Base-by-base conservation (phyloP, 495 filamentous ascomycete species). In the Astrocystis sublimbata region DNA sequence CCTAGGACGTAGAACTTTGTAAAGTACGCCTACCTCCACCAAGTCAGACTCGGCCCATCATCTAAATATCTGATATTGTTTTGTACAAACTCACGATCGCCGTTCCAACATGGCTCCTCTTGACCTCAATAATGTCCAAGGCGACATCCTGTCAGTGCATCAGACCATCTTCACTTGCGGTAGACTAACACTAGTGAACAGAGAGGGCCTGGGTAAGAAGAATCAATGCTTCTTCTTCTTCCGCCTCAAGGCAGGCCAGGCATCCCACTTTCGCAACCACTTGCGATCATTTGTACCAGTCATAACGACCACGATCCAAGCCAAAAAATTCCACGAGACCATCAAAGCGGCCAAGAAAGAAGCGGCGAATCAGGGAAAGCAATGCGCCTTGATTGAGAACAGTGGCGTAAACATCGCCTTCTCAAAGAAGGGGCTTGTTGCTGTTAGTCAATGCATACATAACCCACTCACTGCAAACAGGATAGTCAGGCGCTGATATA, bases 161-260 rank as follows among this genome's bases (percentile, higher is more conserved):
- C 1, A 31, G 8, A 7, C 21, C 19, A 35, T 7, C 24, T 2
- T 2, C n/a, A n/a, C 15, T 30, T 1, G 13, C n/a, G 6, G n/a
- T 19, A 8, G 5, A 35, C 56, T 64, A 19, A 64, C 28, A 0
- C 15, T n/a, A 6, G 19, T 15, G 6, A 4, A 35, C 24, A 76
- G 74, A 46, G 68, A 68, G 15, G 65, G 75, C 55, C 63, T 78
- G 4, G 67, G 73, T n/a, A 76, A 74, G 61, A 65, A 71, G 53
- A 62, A 62, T 42, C 65, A 78, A 55, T 57, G 58, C 28, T 73
- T 66, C 49, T 60, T 59, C 21, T 76, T 76, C 41, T 78, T 78
- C 66, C 59, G 65, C 2, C 70, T 78, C 35, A 56, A 49, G 10
- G 49, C 51, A 31, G 58, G 70, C 50, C 60, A 68, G 21, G 64